These are phyloP conservation scores for Saccharomycopsis sp. DNA, from an alignment of 805 yeast genomes.

Conservation along the genomic window DNA sequence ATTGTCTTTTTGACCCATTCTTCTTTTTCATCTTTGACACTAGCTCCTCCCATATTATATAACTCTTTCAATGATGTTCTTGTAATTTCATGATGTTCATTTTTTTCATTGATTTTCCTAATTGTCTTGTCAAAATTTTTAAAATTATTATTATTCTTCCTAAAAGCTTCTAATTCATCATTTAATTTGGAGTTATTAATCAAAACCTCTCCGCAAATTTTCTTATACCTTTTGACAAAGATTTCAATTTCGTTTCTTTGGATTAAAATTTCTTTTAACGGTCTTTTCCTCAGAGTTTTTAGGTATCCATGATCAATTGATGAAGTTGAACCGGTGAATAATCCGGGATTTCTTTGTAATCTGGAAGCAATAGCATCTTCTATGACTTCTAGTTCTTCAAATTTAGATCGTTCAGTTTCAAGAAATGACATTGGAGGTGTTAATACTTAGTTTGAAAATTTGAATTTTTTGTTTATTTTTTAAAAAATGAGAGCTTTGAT, in stretches of 20 bases:
- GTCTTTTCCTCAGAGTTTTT: conserved; percentile 29
- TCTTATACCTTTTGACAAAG: conserved; percentile 38
- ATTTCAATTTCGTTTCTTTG: conserved; percentile 60
- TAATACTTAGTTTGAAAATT: not conserved
- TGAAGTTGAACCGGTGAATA: conserved; percentile 29
- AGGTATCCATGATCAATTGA: conserved; percentile 24
- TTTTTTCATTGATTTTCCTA: no score
- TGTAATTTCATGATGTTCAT: not conserved
- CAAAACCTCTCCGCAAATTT: conserved; percentile 20
- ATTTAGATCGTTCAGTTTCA: conserved; percentile 29
- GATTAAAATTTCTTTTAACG: conserved; percentile 39
- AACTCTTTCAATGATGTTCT: conserved; percentile 15
- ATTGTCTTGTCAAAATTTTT: no score
- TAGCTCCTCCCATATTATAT: conserved; percentile 4
- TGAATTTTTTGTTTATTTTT: not conserved
- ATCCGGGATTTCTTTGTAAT: conserved; percentile 47
- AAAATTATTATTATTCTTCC: no score
- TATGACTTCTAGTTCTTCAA: conserved; percentile 63
- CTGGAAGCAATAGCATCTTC: conserved; percentile 59
- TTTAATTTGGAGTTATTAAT: not conserved
- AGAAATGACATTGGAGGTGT: conserved; percentile 19
- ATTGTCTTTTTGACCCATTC: conserved; percentile 20
- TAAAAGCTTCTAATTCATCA: not conserved
- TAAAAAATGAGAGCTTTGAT: not conserved
- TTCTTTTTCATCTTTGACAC: conserved; percentile 5